A percentile compares a stretch with the other conserved stretches of the same genome.
These are phyloP conservation scores for Hemisphaericaspora subhashii DNA, from an alignment of 1,139 yeast genomes.

Conservation along the genomic window DNA sequence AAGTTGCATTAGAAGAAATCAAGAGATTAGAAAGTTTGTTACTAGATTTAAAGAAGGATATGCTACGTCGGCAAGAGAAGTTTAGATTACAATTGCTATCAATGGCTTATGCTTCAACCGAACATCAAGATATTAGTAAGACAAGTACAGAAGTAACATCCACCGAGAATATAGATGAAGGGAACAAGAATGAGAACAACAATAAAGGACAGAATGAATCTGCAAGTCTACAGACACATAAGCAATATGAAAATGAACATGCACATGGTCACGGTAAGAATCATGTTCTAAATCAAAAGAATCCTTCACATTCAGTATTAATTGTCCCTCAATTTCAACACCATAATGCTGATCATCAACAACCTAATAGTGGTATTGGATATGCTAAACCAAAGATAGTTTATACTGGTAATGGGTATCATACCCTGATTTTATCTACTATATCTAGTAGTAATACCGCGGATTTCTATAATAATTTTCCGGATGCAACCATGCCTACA, in stretches of 20 bases:
- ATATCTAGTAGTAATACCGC: no score
- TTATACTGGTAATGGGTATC: slow-evolving; percentile 9
- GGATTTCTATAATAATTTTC: neutral
- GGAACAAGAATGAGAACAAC: neutral
- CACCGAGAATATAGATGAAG: no score
- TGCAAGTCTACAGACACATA: no score
- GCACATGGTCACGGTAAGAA: slow-evolving; percentile 16
- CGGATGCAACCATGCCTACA: neutral
- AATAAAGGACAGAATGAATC: neutral
- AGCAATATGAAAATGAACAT: no score
- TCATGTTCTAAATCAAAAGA: slow-evolving; percentile 21
- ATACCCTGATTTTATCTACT: no score
- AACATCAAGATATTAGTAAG: neutral
- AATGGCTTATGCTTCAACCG: neutral
- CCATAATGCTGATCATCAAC: slow-evolving; percentile 12
- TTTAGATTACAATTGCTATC: slow-evolving; percentile 9
- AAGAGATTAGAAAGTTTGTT: slow-evolving; percentile 11
- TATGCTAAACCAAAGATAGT: slow-evolving; percentile 29
- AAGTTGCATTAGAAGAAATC: slow-evolving; percentile 11
- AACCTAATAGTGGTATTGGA: neutral
- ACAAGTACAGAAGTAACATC: no score
- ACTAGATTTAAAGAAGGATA: slow-evolving; percentile 10
- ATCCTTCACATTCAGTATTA: slow-evolving; percentile 24
- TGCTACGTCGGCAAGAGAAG: slow-evolving; percentile 10
- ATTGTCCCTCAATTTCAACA: slow-evolving; percentile 27